Evolutionary conservation across 1,284 basidiomycete genomes (phyloP).

Genomic region (Wallemia mellicola): DNA sequence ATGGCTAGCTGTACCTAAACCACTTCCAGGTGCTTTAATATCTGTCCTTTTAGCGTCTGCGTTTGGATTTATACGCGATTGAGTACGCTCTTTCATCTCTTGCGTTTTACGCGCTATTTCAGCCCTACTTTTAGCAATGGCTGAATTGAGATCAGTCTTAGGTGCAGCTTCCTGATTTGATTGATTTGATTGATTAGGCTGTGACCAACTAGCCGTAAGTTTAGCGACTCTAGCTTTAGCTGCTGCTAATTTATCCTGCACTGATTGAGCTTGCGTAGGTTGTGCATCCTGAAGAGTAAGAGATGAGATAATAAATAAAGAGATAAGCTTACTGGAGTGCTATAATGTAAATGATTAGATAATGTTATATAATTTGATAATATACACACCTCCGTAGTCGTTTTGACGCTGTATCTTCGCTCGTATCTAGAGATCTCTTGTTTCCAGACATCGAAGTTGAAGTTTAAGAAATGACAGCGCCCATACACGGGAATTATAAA

Average conservation of each 20-base stretch:
- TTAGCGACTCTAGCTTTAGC: slow-evolving; percentile 47
- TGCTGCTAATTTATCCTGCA: slow-evolving; percentile 25
- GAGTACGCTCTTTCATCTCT: slow-evolving; percentile 8
- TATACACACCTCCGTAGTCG: not conserved
- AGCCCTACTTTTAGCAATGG: slow-evolving; percentile 7
- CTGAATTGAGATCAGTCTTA: slow-evolving; percentile 19
- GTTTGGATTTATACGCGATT: slow-evolving; percentile 29
- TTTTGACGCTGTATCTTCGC: not conserved
- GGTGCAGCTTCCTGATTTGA: slow-evolving; percentile 8
- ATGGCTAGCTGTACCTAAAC: slow-evolving; percentile 66
- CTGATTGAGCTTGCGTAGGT: not conserved
- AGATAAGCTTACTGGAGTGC: too few relatives aligned
- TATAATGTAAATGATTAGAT: too few relatives aligned
- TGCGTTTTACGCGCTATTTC: slow-evolving; percentile 10
- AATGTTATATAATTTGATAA: not conserved
- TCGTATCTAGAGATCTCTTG: not conserved
- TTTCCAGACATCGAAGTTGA: not conserved
- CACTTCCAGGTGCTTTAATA: slow-evolving; percentile 22
- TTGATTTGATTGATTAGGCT: slow-evolving; percentile 7
- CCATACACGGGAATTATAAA: not conserved
- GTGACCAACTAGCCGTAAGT: slow-evolving; percentile 22
- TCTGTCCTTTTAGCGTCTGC: slow-evolving; percentile 27
- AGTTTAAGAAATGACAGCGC: not conserved
- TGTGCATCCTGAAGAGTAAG: too few relatives aligned
- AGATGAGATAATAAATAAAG: too few relatives aligned